Percentiles rank a stretch among this genome's conserved stretches.
Evolutionary conservation across 1,284 basidiomycete species (phyloP).

Genomic region (Porodaedalea pini): DNA sequence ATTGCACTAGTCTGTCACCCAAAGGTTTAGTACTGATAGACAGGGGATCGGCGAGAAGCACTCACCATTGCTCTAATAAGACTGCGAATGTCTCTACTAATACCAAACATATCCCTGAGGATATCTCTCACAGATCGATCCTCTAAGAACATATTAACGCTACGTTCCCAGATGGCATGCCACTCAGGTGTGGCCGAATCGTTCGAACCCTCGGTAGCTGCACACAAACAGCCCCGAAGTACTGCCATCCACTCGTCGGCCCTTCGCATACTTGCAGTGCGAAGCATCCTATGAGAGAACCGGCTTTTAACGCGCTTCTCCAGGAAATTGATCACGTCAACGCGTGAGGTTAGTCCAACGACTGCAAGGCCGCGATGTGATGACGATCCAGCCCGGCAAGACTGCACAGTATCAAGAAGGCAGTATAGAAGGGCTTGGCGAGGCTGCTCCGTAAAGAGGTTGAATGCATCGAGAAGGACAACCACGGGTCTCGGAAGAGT

Average conservation of each 20-base stretch:
- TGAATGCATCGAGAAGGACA: constrained; percentile 85
- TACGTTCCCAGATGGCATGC: constrained; percentile 52
- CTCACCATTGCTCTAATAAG: constrained; percentile 67
- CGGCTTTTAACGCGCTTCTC: constrained; percentile 96
- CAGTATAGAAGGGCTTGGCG: constrained; percentile 88
- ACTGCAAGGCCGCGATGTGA: constrained; percentile 72
- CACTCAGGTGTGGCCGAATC: constrained; percentile 40
- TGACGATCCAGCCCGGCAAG: constrained; percentile 48
- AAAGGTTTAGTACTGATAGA: constrained; percentile 26
- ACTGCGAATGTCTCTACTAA: constrained; percentile 66
- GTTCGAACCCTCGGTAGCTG: constrained; percentile 19
- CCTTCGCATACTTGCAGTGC: constrained; percentile 59
- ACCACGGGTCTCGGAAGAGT: constrained; percentile 76
- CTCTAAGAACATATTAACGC: constrained; percentile 53
- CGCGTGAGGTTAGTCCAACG: constrained; percentile 76
- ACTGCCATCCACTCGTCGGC: constrained; percentile 51
- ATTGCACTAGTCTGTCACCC: constrained; percentile 47
- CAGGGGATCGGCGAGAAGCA: constrained; percentile 18
- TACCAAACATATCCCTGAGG: constrained; percentile 57
- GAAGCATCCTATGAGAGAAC: constrained; percentile 86
- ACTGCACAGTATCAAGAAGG: constrained; percentile 79
- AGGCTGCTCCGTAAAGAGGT: constrained; percentile 85
- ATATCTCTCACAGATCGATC: constrained; percentile 43
- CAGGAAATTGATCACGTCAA: constrained; percentile 84
- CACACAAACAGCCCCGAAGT: constrained; percentile 39